Evolutionary conservation across 208 protist genomes (phyloP).

Genomic region (Leishmania guyanensis): DNA sequence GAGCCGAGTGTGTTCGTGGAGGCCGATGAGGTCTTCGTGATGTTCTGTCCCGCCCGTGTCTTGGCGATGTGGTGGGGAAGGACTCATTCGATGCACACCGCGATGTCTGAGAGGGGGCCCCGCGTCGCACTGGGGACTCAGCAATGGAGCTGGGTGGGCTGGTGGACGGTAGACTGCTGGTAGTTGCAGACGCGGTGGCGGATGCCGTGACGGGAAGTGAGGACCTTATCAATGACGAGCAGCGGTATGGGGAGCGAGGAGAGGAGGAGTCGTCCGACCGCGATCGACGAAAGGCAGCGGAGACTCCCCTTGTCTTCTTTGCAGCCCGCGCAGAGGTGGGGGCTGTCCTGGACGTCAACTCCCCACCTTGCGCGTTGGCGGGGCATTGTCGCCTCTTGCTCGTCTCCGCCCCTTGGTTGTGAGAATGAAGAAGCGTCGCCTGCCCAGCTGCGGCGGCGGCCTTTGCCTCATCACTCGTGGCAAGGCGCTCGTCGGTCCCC

Average conservation of each 20-base stretch:
- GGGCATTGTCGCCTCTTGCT: conserved; percentile 11
- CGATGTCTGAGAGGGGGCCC: neutral
- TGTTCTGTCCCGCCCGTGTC: neutral
- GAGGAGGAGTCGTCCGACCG: neutral
- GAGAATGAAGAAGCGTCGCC: neutral
- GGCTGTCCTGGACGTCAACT: neutral
- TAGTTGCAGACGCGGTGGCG: conserved; percentile 1
- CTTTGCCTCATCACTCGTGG: neutral
- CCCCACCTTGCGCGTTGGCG: neutral
- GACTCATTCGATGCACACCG: neutral
- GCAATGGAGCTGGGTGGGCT: conserved; percentile 6
- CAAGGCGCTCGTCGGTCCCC: neutral
- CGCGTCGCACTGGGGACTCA: neutral
- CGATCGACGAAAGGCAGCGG: neutral
- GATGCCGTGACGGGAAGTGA: neutral
- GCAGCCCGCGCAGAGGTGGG: neutral
- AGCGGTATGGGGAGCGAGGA: neutral
- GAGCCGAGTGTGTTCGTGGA: conserved; percentile 3
- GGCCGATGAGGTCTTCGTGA: neutral
- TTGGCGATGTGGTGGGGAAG: neutral
- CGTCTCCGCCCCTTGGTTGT: neutral
- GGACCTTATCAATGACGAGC: neutral
- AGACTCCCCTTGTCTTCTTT: neutral
- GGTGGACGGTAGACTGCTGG: conserved; percentile 8
- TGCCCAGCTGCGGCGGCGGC: neutral